Base-by-base conservation (phyloP, 257 asterid species). In the Scutellaria barbata region DNA sequence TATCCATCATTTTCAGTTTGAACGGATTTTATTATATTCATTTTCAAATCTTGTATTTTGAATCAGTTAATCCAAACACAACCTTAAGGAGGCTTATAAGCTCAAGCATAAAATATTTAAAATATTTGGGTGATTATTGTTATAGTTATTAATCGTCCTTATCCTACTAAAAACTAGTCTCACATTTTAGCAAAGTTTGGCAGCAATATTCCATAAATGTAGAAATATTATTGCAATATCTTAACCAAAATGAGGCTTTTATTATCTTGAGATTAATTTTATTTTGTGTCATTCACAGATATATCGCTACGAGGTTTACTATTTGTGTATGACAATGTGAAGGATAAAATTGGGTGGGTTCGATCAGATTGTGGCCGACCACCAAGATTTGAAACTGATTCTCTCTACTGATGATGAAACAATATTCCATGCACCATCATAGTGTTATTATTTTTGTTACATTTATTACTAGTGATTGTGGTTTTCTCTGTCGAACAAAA, bases 311-410 rank as follows among this genome's bases (percentile, higher is more conserved):
- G 89, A 3, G 92, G 92, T 72, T 79, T 67, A 68, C 81, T 89
- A 37, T 66, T 87, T 43, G 96, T 84, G 53, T 89, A 85, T 47
- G 96, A 89, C 81, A 89, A 85, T 22, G 90, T 81, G 63, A 82
- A 84, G 60, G 80, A 83, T 69, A 87, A 79, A 82, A 85, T 89
- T 42, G 96, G 96, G 46, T 89, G 96, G 96, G 80, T 85, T 46
- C 87, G 74, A 67, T 89, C 92, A 6, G 88, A 87, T 65, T 89
- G 96, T 79, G 72, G 69, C 41, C 80, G 65, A 70, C 94, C 96
- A 47, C 71, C 17, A 73, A 69, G 68, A 61, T 73, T 72, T 56
- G 76, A 76, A 50, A 82, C 52, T 18, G 73, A 51, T 63, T 48
- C 71, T 46, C 37, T 67, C 1, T 63, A 12, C 53, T 45, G 66